Base-by-base conservation (phyloP, 805 yeast genomes). In the Saccharomycodes ludwigii region DNA sequence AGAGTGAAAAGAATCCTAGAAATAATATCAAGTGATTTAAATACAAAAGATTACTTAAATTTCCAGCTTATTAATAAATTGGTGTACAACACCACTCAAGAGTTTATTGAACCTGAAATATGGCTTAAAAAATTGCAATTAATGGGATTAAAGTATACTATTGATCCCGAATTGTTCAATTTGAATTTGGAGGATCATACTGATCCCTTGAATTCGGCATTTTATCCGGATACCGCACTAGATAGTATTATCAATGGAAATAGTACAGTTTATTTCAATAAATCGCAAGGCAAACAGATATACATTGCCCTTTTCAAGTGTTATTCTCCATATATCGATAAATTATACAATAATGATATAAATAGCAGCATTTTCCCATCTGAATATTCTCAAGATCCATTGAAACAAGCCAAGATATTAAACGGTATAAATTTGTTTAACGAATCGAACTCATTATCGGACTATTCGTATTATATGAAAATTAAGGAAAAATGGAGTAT, bases 311-410 rank as follows among this genome's bases (percentile, higher is more conserved):
- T 44, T 17, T 43, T 41, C 33, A 32, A 29, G 14, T 37, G 36
- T 10, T 47, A 43, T 21, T 40, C 46, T 16, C 27, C 37, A 10
- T 50, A 43, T 29, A 38, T 48, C 27, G 37, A 41, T 10, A 50
- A 49, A 28, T 27, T 53, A 14, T 36, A 31, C 18, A 35, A 42
- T 17, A 43, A 44, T 23, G 45, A 45, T 23, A 21, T 47, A 9
- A 25, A 25, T 10, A 29, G 42, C 2, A 40, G 42, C 23, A 49
- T 52, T 27, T 50, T 53, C 29, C 48, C 53, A 4, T 30, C 27
- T 2, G n/a, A n/a, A 22, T 48, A 43, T 29, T 46, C 40, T 16
- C 32, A 38, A 10, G 53, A 52, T 36, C 56, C 56, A 4, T 24
- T 43, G 9, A 16, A 37, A 10, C 55, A 52, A 29, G 52, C 46